Evolutionary conservation across 257 asterid genomes (phyloP).

Genomic region (Capsicum pubescens): DNA sequence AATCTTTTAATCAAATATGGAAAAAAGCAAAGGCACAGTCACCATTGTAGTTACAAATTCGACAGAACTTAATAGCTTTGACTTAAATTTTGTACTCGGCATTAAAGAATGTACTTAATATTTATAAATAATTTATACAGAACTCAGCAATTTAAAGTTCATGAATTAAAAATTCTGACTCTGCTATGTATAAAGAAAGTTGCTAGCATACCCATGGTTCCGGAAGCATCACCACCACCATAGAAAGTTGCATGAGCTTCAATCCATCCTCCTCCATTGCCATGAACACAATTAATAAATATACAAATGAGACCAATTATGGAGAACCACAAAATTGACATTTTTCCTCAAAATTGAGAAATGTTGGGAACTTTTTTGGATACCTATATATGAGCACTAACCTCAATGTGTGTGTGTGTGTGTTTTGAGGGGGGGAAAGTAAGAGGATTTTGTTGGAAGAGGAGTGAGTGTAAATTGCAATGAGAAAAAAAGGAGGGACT

Average conservation of each 20-base stretch:
- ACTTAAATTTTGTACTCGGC: no score
- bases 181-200: neutral
- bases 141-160: neutral
- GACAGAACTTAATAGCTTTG: neutral
- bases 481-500: neutral
- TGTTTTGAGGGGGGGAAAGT: neutral
- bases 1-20: neutral
- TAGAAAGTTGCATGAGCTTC: constrained; percentile 72
- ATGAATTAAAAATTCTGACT: neutral
- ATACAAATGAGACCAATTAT: constrained; percentile 30
- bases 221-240: constrained; percentile 71
- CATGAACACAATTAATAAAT: constrained; percentile 33
- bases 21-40: neutral
- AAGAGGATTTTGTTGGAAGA: neutral
- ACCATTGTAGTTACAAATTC: neutral
- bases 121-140: no score
- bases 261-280: constrained; percentile 55
- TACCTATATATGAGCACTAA: neutral
- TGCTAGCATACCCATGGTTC: constrained; percentile 56
- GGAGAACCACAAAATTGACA: constrained; percentile 25
- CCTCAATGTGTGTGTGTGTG: neutral
- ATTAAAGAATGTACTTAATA: no score
- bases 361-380: neutral
- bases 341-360: neutral
- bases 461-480: neutral